phyloP scores from a whole-genome alignment of 75 land plant genomes.

The Cupressus sempervirens region DNA sequence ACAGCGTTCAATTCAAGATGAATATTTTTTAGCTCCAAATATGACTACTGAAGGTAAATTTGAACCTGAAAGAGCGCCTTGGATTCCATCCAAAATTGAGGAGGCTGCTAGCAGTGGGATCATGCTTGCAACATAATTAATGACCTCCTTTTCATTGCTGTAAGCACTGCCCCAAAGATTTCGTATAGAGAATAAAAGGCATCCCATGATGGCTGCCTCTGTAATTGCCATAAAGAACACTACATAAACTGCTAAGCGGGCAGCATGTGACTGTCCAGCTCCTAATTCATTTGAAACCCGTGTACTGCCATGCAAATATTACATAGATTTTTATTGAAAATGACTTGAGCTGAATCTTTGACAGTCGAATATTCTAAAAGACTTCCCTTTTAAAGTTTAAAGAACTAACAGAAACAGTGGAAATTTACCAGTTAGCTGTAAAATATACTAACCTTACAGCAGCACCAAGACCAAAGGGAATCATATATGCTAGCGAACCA shows the following conservation, averaged over 20 bases:
- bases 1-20: no score
- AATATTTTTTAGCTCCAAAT: no score
- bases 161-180: no score
- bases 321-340: neutral
- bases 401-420: neutral
- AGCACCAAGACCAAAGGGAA: slow-evolving; percentile 56
- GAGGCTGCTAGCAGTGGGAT: slow-evolving; percentile 8
- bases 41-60: no score
- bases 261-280: slow-evolving; percentile 43
- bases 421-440: neutral
- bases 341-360: neutral
- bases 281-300: slow-evolving; percentile 85
- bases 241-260: slow-evolving; percentile 37
- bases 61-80: slow-evolving; percentile 75
- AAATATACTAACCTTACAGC: slow-evolving; percentile 38
- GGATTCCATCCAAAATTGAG: slow-evolving; percentile 68
- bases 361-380: neutral
- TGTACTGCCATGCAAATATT: slow-evolving; percentile 28
- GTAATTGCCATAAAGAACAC: slow-evolving; percentile 31
- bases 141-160: no score
- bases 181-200: slow-evolving; percentile 6
- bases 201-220: slow-evolving; percentile 48
- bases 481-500: slow-evolving; percentile 30
- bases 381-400: no score
- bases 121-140: no score